A percentile compares a stretch with the other conserved stretches of the same genome.
phyloP scores from a whole-genome alignment of 257 asterid genomes.

The Ophiorrhiza pumila region DNA sequence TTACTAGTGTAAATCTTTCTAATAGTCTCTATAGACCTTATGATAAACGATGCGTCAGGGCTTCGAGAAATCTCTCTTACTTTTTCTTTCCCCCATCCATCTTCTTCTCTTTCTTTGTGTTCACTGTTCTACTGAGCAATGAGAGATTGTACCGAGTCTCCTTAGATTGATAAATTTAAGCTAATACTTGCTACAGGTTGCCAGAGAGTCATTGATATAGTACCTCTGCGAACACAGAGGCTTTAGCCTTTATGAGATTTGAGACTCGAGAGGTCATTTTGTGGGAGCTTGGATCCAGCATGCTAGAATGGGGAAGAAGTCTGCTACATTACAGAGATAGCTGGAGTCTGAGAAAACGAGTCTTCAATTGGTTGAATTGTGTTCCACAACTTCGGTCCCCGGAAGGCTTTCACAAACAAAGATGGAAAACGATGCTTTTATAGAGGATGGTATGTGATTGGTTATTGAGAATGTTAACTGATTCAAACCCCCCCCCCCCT shows the following conservation, averaged over 20 bases:
- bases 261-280: conserved; percentile 10
- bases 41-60: too few relatives aligned
- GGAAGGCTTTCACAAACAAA: neutral
- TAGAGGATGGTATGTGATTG: conserved; percentile 12
- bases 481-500: neutral
- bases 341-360: neutral
- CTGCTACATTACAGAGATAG: conserved; percentile 4
- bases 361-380: neutral
- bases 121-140: neutral
- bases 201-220: conserved; percentile 78
- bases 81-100: neutral
- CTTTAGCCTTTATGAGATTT: conserved; percentile 24
- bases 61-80: neutral
- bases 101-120: neutral
- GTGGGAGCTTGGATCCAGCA: conserved; percentile 1
- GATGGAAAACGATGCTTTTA: neutral
- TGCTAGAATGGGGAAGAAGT: neutral
- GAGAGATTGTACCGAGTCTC: neutral
- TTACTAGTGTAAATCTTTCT: neutral
- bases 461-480: neutral
- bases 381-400: neutral
- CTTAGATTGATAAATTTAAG: neutral
- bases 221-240: conserved; percentile 5
- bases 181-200: conserved; percentile 46
- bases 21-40: neutral